Conservation (phyloP, 805 yeast species). For the Candida berthetii region DNA sequence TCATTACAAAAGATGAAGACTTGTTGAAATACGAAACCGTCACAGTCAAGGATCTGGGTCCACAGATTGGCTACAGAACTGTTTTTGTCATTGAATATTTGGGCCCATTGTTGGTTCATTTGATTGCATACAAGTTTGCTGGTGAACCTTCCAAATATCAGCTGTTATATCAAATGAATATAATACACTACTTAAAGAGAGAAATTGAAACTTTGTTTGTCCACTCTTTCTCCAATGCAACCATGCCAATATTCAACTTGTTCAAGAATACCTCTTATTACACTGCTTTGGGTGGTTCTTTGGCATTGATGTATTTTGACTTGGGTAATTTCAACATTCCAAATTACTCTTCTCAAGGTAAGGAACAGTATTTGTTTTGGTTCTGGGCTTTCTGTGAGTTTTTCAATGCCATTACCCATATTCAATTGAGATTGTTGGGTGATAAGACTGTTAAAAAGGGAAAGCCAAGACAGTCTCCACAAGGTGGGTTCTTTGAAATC, state of each 20-base stretch:
- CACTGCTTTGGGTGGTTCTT: slow-evolving; percentile 82
- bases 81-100: slow-evolving; percentile 86
- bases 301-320: slow-evolving; percentile 42
- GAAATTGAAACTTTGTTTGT: slow-evolving; percentile 82
- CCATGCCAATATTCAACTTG: slow-evolving; percentile 87
- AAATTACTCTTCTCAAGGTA: slow-evolving; percentile 47
- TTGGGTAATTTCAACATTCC: slow-evolving; percentile 56
- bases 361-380: slow-evolving; percentile 10
- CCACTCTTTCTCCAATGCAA: slow-evolving; percentile 79
- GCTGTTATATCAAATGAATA: slow-evolving; percentile 36
- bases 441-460: slow-evolving; percentile 27
- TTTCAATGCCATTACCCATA: slow-evolving; percentile 70
- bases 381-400: slow-evolving; percentile 46
- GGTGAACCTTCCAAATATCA: slow-evolving; percentile 17
- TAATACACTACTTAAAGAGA: slow-evolving; percentile 80
- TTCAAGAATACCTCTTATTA: slow-evolving; percentile 89
- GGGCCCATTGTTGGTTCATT: slow-evolving; percentile 84
- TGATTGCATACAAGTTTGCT: slow-evolving; percentile 49
- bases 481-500: slow-evolving; percentile 74
- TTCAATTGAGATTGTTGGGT: slow-evolving; percentile 49
- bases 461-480: slow-evolving; percentile 37
- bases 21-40: slow-evolving; percentile 29
- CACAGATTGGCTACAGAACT: slow-evolving; percentile 86
- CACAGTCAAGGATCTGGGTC: slow-evolving; percentile 83
- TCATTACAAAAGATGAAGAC: slow-evolving; percentile 7